A percentile compares a stretch with the other conserved stretches of the same genome.
phyloP scores from a whole-genome alignment of 768 basidiomycete genomes.

The Lactarius deliciosus region DNA sequence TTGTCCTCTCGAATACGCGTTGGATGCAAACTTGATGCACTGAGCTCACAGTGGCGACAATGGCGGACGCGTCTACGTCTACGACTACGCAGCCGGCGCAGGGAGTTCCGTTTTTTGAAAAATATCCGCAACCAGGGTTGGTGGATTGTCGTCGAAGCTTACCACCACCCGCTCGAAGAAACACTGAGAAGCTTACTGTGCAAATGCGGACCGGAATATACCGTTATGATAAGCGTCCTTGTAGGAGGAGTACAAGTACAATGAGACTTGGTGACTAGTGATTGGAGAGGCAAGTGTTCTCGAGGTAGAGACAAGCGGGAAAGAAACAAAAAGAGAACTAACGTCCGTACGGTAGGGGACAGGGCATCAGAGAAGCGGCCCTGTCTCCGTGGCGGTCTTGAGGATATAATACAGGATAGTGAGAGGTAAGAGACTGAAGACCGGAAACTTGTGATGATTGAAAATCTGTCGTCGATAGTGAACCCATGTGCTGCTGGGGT shows the following conservation, averaged over 20 bases:
- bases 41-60: constrained; percentile 25
- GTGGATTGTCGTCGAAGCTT: neutral
- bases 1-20: neutral
- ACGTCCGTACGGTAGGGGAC: constrained; percentile 9
- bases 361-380: neutral
- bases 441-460: neutral
- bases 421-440: neutral
- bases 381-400: neutral
- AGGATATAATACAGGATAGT: constrained; percentile 4
- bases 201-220: neutral
- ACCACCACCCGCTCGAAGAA: no score
- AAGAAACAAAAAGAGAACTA: neutral
- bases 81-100: constrained; percentile 13
- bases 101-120: neutral
- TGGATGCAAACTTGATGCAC: neutral
- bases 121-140: neutral
- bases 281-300: neutral
- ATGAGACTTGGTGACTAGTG: neutral
- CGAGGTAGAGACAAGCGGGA: neutral
- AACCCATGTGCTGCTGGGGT: neutral
- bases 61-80: constrained; percentile 27
- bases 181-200: no score
- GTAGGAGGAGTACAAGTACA: neutral
- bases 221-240: neutral
- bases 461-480: neutral